A percentile compares a stretch with the other conserved stretches of the same genome.
These are phyloP conservation scores for Stephania yunnanensis DNA, from an alignment of 164 flowering plant species.

Conservation along the genomic window DNA sequence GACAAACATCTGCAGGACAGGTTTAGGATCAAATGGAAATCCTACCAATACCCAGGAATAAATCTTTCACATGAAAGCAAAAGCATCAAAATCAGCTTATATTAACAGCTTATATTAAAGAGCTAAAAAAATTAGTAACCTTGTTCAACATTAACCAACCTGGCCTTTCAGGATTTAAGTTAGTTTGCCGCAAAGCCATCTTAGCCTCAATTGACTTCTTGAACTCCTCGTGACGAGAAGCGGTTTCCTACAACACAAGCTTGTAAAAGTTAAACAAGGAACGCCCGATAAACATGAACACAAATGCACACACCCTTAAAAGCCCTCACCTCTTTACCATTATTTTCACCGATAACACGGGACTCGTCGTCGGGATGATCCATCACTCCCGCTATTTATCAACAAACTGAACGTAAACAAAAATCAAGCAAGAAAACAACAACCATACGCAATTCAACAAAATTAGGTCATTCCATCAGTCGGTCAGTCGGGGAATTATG, in stretches of 20 bases:
- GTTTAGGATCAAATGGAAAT: background rate
- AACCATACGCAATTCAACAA: background rate
- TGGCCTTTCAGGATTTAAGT: constrained; percentile 88
- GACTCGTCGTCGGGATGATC: constrained; percentile 51
- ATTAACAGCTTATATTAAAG: background rate
- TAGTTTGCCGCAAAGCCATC: constrained; percentile 70
- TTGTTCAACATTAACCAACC: constrained; percentile 34
- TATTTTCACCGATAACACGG: constrained; percentile 41
- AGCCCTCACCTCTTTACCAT: constrained; percentile 53
- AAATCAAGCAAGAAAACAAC: background rate
- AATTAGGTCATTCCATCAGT: background rate
- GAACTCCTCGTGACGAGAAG: constrained; percentile 73
- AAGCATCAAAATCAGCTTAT: background rate
- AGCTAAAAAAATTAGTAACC: background rate
- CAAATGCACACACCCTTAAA: background rate
- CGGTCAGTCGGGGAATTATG: background rate
- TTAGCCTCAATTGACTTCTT: constrained; percentile 82
- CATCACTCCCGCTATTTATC: background rate
- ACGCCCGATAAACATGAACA: background rate
- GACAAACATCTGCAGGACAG: background rate
- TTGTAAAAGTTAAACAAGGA: background rate
- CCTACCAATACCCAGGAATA: background rate
- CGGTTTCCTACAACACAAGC: constrained; percentile 49
- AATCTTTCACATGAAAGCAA: background rate
- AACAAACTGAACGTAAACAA: background rate